Evolutionary conservation across 768 basidiomycete genomes (phyloP), one percentile per base, ranked within the genome.

Genomic region (Leccinellum rugosiceps): DNA sequence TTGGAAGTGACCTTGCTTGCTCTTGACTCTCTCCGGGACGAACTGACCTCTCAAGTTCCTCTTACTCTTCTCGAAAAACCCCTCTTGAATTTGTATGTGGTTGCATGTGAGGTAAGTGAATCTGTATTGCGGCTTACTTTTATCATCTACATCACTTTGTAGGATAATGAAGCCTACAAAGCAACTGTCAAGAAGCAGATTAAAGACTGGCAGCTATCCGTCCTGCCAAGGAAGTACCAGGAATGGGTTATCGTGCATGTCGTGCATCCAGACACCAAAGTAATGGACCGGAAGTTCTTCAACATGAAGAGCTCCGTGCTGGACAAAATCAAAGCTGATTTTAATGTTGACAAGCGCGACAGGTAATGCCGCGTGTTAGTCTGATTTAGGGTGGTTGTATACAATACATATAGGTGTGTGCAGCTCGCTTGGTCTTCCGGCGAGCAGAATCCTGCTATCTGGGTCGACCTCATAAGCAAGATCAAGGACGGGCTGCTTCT

Each of bases 181-280:
- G 80, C 78, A 25, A 80, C 82, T 0, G 80, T 90, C 19, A 88
- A 86, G 68, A 90, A 87, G 61, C 92, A 96, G 70, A 89, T 98
- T 62, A 90, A 91, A 64, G 94, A 98, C 58, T 99, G 97, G 97
- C 87, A 92, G 57, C 77, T 78, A 3, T 69, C 79, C 2, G 76
- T 93, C 35, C 73, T 78, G 25, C 74, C 83, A 46, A 79, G 86
- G 61, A 94, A 86, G 74, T 86, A 90, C 65, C 92, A 94, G 69
- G 96, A 97, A 74, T 97, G 95, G 90, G 76, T 98, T 54, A 88
- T 98, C 58, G 77, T 96, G 7, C 89, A 97, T 63, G 83, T 98
- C 49, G 83, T 92, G 47, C 81, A 85, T 44, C 85, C 89, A 14
- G 89, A 92, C 67, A 73, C 80, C 17, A 83, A 83, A 64, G 74